Percentiles rank a stretch among this genome's conserved stretches.
Conservation (phyloP, 768 basidiomycete species). For the Pleurotus salmoneostramineus region DNA sequence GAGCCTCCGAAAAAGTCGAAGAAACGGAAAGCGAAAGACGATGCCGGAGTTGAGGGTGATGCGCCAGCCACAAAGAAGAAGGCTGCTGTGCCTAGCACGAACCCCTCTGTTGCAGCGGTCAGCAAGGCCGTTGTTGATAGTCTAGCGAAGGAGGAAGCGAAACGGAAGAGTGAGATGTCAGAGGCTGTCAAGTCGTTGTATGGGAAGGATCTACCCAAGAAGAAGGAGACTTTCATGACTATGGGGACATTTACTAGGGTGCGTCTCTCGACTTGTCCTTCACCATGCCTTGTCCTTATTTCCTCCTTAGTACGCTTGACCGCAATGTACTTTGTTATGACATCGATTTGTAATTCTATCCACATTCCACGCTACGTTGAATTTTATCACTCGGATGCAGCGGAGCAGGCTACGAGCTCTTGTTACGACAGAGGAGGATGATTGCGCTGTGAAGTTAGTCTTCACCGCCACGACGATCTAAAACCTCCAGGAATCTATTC, state of each 20-base stretch:
- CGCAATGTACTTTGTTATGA: too few relatives aligned
- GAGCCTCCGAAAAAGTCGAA: constrained; percentile 59
- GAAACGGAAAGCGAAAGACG: constrained; percentile 49
- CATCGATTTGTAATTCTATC: too few relatives aligned
- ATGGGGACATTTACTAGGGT: constrained; percentile 91
- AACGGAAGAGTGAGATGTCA: constrained; percentile 81
- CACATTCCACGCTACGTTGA: too few relatives aligned
- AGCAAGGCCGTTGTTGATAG: constrained; percentile 67
- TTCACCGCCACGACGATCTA: too few relatives aligned
- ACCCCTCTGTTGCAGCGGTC: constrained; percentile 50
- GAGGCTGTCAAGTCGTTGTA: constrained; percentile 85
- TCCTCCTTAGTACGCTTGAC: constrained; percentile 9
- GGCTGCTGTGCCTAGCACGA: constrained; percentile 36
- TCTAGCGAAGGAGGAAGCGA: constrained; percentile 77
- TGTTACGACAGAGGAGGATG: too few relatives aligned
- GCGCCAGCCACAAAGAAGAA: constrained; percentile 45
- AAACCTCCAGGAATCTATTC: too few relatives aligned
- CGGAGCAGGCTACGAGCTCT: too few relatives aligned
- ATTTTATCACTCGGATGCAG: too few relatives aligned
- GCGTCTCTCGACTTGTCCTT: constrained; percentile 25
- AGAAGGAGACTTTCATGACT: constrained; percentile 89
- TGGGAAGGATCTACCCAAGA: constrained; percentile 41
- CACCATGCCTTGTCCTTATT: background rate
- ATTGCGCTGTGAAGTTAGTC: too few relatives aligned
- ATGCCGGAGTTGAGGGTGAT: constrained; percentile 28